Base-by-base conservation (phyloP, 371 early-diverging fungal genomes). In the Fennellomyces sp. region DNA sequence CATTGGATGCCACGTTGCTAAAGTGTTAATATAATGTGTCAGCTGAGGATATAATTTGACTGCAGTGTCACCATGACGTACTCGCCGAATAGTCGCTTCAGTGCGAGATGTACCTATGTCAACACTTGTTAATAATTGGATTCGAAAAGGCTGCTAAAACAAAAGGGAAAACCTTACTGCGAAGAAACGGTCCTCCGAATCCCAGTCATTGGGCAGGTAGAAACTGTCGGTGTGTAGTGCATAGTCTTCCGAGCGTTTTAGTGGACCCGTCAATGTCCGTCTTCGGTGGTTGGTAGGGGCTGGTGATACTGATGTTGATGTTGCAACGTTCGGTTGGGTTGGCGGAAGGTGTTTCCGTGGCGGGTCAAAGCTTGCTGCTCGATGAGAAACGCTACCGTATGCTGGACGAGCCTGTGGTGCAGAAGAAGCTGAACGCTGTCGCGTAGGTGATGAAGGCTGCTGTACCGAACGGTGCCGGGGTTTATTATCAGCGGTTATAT, bases 61-160 rank as follows among this genome's bases (percentile, higher is more conserved):
- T 26, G 19, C 19, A 5, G 28, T n/a, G 12, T 13, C 12, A 47
- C 6, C 1, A 38, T 12, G 7, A 50, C 53, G 41, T 68, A 68
- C 69, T 28, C 41, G 33, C 49, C 58, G 53, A 60, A 63, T 21
- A 68, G 27, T 29, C 27, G 33, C 38, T 61, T 68, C 23, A 64
- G 6, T 26, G 64, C 61, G 31, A 57, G 52, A 58, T 68, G 60
- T 31, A 54, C 50, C 60, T 64, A n/a, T n/a, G 38, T 36, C 33
- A 3, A 61, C 10, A 28, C 13, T n/a, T n/a, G n/a, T n/a, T n/a
- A n/a, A n/a, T n/a, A n/a, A n/a, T n/a, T n/a, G n/a, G n/a, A n/a
- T n/a, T n/a, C n/a, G n/a, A n/a, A n/a, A n/a, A n/a, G n/a, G n/a
- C n/a, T n/a, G n/a, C n/a, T n/a, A n/a, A 19, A 31, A 12, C 2